A percentile compares a stretch with the other conserved stretches of the same genome.
Conservation (phyloP, 2,329 filamentous ascomycete species). For the Talaromyces marneffei region DNA sequence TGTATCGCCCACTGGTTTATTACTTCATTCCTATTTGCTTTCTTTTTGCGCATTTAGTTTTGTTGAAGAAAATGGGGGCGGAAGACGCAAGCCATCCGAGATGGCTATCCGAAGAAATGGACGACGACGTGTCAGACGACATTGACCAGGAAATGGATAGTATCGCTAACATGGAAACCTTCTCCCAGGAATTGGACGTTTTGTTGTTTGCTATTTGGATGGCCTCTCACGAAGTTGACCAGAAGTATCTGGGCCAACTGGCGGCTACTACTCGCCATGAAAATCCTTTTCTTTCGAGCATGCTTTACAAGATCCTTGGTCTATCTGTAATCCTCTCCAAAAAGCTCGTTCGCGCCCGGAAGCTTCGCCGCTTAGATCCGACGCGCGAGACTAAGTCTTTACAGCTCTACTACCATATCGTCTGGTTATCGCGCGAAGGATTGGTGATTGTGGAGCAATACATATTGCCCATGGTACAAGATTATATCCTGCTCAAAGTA, state of each 20-base stretch:
- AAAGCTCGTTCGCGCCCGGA: slow-evolving; percentile 75
- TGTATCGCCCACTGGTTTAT: not conserved
- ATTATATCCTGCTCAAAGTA: slow-evolving; percentile 77
- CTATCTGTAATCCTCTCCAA: slow-evolving; percentile 82
- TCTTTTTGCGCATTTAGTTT: not conserved
- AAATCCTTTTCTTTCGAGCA: slow-evolving; percentile 67
- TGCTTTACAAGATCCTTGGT: slow-evolving; percentile 85
- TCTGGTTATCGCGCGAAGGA: slow-evolving; percentile 92
- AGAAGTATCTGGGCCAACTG: slow-evolving; percentile 89
- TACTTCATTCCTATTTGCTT: not conserved
- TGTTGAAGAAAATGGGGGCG: not conserved
- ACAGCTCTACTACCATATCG: slow-evolving; percentile 80
- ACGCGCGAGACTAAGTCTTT: slow-evolving; percentile 73
- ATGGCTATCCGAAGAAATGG: not conserved
- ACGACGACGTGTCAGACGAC: not conserved
- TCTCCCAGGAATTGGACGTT: slow-evolving; percentile 27
- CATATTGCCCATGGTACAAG: slow-evolving; percentile 75
- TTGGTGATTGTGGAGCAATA: slow-evolving; percentile 79
- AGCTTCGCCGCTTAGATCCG: slow-evolving; percentile 73
- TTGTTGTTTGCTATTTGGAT: slow-evolving; percentile 51
- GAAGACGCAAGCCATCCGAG: not conserved
- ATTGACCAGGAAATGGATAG: not conserved
- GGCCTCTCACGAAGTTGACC: slow-evolving; percentile 95
- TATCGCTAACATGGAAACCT: slow-evolving; percentile 24
- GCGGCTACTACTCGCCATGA: slow-evolving; percentile 72